These are phyloP conservation scores for Oryza meyeriana DNA, from an alignment of 176 grass and related monocot genomes.

Conservation along the genomic window DNA sequence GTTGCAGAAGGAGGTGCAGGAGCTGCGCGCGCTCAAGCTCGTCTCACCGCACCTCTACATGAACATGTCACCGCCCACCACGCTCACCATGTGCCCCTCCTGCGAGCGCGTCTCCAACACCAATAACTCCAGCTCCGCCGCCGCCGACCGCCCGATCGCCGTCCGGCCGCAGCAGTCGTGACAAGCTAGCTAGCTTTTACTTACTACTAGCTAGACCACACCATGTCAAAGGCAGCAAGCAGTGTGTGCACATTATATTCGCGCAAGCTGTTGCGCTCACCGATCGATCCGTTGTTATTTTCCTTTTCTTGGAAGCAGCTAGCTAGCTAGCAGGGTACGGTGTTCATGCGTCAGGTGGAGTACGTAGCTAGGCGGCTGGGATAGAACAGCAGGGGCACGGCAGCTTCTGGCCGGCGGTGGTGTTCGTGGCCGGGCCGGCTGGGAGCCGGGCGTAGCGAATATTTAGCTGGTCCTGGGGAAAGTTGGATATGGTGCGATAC, in stretches of 20 bases:
- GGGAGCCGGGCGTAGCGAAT: slow-evolving; percentile 34
- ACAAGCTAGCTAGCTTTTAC: background rate
- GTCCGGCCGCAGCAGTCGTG: slow-evolving; percentile 52
- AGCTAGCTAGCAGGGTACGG: background rate
- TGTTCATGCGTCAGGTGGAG: slow-evolving; percentile 8
- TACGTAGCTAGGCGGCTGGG: background rate
- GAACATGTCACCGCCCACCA: slow-evolving; percentile 79
- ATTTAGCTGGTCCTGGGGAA: slow-evolving; percentile 35
- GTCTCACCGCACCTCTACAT: slow-evolving; percentile 60
- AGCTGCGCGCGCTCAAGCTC: slow-evolving; percentile 80
- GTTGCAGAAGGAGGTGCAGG: slow-evolving; percentile 80
- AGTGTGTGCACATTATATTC: slow-evolving; percentile 45
- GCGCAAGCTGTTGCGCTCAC: slow-evolving; percentile 14
- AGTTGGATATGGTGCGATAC: slow-evolving; percentile 61
- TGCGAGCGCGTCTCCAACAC: slow-evolving; percentile 64
- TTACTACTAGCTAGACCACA: slow-evolving; percentile 13
- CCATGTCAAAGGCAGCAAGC: slow-evolving; percentile 15
- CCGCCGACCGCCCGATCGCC: slow-evolving; percentile 47
- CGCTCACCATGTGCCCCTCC: slow-evolving; percentile 90
- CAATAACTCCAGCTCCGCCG: background rate
- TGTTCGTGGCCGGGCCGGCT: background rate
- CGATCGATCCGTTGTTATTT: background rate
- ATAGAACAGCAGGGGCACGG: background rate
- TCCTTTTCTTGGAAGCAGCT: background rate
- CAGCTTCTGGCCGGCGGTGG: background rate